Base-by-base conservation (phyloP, 2,329 filamentous ascomycete species). In the Fusarium beomiforme region DNA sequence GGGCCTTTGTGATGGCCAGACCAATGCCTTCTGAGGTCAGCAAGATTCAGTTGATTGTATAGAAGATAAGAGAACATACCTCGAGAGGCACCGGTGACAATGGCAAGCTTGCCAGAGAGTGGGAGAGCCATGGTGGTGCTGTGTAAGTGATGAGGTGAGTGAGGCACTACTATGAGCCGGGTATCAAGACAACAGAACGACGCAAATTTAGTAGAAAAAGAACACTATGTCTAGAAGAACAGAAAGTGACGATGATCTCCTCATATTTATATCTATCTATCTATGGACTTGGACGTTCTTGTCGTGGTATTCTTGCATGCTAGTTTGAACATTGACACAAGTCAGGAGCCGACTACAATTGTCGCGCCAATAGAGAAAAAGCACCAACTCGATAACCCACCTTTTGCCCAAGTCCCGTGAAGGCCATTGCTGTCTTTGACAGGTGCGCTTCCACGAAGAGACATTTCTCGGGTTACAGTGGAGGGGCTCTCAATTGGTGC, bases 41-140 rank as follows among this genome's bases (percentile, higher is more conserved):
- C 8, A 59, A 12, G 19, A 17, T 33, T 24, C 21, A 21, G n/a
- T 58, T 24, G 29, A 13, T 13, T 4, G 14, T 17, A 24, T 23
- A 46, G n/a, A 65, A 26, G 26, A 24, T 39, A 50, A 59, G 75
- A 3, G 10, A 17, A 14, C 33, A 68, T 85, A 93, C 93, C 92
- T 85, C 93, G 85, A 63, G 93, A 94, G 65, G 90, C 92, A 61
- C 93, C 93, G 3, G 93, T 96, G 49, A 96, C 86, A 72, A 97
- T 90, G 57, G 89, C 93, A 55, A 95, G 85, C 80, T 94, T 94
- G 73, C 92, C 92, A 78, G 93, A 89, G n/a, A 92, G 83, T 51
- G 81, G 77, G 36, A 73, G 81, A 71, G 81, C 69, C 81, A 84
- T 84, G 65, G 50, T 57, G 14, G 24, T 39, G 59, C 50, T 67